A percentile compares a stretch with the other conserved stretches of the same genome.
Evolutionary conservation across 192 early-diverging fungal species (phyloP).

Genomic region (Diversispora eburnea): DNA sequence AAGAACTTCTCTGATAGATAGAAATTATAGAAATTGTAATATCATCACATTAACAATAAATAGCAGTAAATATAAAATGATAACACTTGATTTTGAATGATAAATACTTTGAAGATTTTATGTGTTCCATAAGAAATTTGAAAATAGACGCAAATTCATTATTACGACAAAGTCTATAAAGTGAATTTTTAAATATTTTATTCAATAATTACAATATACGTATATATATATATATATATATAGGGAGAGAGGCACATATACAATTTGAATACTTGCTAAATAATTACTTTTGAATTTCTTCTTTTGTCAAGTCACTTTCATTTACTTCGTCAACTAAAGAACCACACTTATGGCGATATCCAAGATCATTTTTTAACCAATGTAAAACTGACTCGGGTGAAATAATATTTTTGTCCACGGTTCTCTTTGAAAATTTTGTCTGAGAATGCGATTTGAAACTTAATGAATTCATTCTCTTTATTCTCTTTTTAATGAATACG

Average conservation of each 20-base stretch:
- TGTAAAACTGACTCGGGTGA: not conserved
- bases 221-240: not conserved
- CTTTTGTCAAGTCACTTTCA: not conserved
- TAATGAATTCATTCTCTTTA: too few species aligned
- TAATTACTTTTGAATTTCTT: conserved; percentile 16
- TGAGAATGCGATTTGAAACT: too few species aligned
- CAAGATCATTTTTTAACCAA: conserved; percentile 20
- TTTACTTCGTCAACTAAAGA: conserved; percentile 2
- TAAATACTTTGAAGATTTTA: conserved; percentile 24
- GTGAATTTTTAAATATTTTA: not conserved
- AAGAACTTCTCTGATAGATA: too few species aligned
- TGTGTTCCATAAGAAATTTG: conserved; percentile 15
- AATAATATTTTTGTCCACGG: too few species aligned
- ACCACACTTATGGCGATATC: not conserved
- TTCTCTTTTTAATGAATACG: too few species aligned
- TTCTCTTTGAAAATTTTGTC: too few species aligned
- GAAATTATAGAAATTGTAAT: too few species aligned
- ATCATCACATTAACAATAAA: too few species aligned
- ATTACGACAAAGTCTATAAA: conserved; percentile 16
- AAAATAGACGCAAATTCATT: conserved; percentile 26
- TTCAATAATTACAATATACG: not conserved
- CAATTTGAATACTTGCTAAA: too few species aligned
- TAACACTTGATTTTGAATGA: not conserved
- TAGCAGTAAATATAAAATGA: not conserved
- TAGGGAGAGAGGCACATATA: not conserved